Evolutionary conservation across 2,329 filamentous ascomycete genomes (phyloP).

Genomic region (Byssoonygena ceratinophila): DNA sequence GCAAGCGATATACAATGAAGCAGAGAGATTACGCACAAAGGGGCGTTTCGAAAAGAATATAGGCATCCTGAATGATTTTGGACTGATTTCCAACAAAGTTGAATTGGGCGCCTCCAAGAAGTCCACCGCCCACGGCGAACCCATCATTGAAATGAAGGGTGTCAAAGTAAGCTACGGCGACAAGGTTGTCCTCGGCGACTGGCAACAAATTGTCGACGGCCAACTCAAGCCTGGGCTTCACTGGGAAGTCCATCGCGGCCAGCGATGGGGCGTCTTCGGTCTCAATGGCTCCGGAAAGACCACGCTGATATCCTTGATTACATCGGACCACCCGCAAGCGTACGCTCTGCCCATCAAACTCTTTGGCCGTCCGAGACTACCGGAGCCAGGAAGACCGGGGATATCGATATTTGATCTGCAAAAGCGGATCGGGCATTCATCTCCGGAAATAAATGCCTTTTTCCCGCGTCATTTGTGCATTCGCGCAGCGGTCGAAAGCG

Average conservation of each 20-base stretch:
- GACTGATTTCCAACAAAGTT: background rate
- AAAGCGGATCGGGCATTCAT: slow-evolving; percentile 78
- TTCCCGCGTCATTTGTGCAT: slow-evolving; percentile 71
- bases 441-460: slow-evolving; percentile 85
- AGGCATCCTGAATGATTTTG: slow-evolving; percentile 13
- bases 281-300: slow-evolving; percentile 94
- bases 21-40: slow-evolving; percentile 2
- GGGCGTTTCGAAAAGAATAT: slow-evolving; percentile 17
- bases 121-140: slow-evolving; percentile 43
- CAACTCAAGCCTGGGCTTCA: slow-evolving; percentile 51
- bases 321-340: slow-evolving; percentile 89
- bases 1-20: slow-evolving; percentile 12
- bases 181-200: slow-evolving; percentile 70
- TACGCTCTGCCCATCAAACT: slow-evolving; percentile 80
- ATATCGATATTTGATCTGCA: slow-evolving; percentile 92
- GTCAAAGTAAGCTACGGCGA: slow-evolving; percentile 70
- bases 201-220: slow-evolving; percentile 52
- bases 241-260: slow-evolving; percentile 72
- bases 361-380: slow-evolving; percentile 72
- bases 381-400: slow-evolving; percentile 58
- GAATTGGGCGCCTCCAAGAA: background rate
- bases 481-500: slow-evolving; percentile 66
- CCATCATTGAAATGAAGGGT: slow-evolving; percentile 76
- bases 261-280: slow-evolving; percentile 87
- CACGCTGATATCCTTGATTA: slow-evolving; percentile 81